Base-by-base conservation (phyloP, 331 rosid genomes). In the Quercus lobata region DNA sequence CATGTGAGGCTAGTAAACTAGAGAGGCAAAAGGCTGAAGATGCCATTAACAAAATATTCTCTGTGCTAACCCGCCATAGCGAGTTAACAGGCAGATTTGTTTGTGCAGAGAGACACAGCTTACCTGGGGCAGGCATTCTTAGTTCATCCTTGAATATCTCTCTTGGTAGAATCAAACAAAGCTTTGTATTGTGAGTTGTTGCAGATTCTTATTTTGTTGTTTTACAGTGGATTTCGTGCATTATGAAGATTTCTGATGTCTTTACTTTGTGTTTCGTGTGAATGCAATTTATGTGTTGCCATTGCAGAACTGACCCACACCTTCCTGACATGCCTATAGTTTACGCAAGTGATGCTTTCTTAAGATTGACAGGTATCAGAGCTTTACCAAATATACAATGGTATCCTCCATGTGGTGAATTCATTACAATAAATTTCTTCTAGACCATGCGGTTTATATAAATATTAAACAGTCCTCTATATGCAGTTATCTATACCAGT, bases 161-260 rank as follows among this genome's bases (percentile, higher is more conserved):
- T 83, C 98, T 96, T 90, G 94, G 94, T 93, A 96, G 99, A 96
- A 96, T 96, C 94, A 93, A 93, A 89, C 97, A 96, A 87, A 96
- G 99, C 91, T 96, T 96, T 92, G 98, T 96, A 92, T 92, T 96
- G 99, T 96, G 99, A 96, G 99, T 96, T 92, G 21, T 87, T 95
- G 84, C 82, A 78, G 80, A 83, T 84, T 86, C 88, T 87, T 83
- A 83, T 77, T 85, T 81, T 90, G 65, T 57, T 76, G 76, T 81
- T 85, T 82, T 71, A 61, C 72, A 56, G 22, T 58, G 68, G 57
- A 73, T 74, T 77, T 68, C 44, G 54, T 77, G 57, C 71, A 46
- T 78, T 66, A 52, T 63, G 61, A 78, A 70, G 84, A 80, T 63
- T 62, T 76, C 86, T 83, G 73, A 85, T 73, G 77, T 70, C 66